These are phyloP conservation scores for Prunus yedoensis DNA, from an alignment of 331 rosid genomes.

Conservation along the genomic window DNA sequence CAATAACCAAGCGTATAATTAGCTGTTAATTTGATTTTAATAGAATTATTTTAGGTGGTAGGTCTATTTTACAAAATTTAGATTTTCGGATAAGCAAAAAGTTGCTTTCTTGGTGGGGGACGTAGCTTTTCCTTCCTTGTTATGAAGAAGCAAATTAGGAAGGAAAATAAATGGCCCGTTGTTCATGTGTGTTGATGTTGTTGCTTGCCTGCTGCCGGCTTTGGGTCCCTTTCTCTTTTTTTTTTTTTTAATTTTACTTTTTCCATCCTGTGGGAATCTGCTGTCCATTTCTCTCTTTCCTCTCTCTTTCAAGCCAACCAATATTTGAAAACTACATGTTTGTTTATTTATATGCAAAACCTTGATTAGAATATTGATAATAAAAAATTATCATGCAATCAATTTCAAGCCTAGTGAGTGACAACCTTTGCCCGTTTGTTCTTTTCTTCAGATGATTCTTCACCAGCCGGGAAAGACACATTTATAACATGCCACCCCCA, in stretches of 20 bases:
- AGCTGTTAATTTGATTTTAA: too few relatives aligned
- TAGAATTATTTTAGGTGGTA: too few relatives aligned
- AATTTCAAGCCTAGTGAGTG: neutral
- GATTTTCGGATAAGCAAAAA: conserved; percentile 9
- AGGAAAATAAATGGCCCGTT: neutral
- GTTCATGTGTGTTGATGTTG: neutral
- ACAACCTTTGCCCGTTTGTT: neutral
- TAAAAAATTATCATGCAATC: neutral
- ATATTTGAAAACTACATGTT: neutral
- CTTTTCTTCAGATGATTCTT: neutral
- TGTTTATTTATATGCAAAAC: neutral
- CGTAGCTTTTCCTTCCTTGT: neutral
- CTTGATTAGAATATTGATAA: neutral
- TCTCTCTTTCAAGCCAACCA: neutral
- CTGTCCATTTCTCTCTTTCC: neutral
- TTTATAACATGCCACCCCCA: too few relatives aligned
- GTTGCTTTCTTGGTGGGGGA: conserved; percentile 1
- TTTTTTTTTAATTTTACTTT: neutral
- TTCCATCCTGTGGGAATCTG: neutral
- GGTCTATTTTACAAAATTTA: neutral
- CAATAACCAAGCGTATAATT: too few relatives aligned
- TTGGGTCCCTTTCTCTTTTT: neutral
- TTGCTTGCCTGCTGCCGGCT: conserved; percentile 17
- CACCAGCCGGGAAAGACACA: neutral
- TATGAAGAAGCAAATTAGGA: neutral